Evolutionary conservation across 108 stramenopile species (phyloP).

Genomic region (Skeletonema grethae): DNA sequence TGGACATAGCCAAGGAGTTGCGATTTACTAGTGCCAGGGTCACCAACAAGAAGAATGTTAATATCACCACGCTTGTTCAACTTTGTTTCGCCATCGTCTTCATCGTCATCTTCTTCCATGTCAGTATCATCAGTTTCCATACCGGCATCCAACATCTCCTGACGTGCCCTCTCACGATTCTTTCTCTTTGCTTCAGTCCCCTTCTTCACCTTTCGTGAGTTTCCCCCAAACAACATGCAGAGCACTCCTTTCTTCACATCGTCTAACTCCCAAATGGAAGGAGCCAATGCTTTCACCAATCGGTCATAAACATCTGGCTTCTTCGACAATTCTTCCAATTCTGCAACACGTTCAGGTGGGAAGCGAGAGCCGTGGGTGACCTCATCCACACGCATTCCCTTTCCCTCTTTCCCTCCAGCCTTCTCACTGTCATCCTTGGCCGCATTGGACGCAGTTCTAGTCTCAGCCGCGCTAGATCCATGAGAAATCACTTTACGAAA

Average conservation of each 20-base stretch:
- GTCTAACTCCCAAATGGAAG: slow-evolving; percentile 98
- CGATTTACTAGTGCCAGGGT: slow-evolving; percentile 97
- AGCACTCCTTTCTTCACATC: slow-evolving; percentile 98
- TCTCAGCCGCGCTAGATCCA: slow-evolving; percentile 13
- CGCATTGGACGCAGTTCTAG: slow-evolving; percentile 2
- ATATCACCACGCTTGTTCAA: slow-evolving; percentile 95
- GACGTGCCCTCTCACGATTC: slow-evolving; percentile 41
- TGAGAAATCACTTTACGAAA: slow-evolving; percentile 73
- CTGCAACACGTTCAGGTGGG: slow-evolving; percentile 62
- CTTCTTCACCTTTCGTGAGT: slow-evolving; percentile 59
- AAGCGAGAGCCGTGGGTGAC: slow-evolving; percentile 47
- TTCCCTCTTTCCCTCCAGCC: slow-evolving; percentile 18
- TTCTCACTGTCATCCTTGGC: slow-evolving; percentile 19
- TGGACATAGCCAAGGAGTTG: slow-evolving; percentile 97
- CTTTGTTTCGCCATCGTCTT: slow-evolving; percentile 38
- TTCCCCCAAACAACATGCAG: slow-evolving; percentile 98
- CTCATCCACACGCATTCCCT: slow-evolving; percentile 37
- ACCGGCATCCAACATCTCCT: slow-evolving; percentile 39
- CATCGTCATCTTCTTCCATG: slow-evolving; percentile 53
- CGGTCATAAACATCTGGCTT: slow-evolving; percentile 87
- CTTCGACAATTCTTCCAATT: slow-evolving; percentile 71
- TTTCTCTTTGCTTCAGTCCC: slow-evolving; percentile 36
- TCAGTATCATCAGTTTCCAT: slow-evolving; percentile 37
- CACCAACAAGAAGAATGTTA: slow-evolving; percentile 98
- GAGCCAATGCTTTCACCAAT: slow-evolving; percentile 87